Base-by-base conservation (phyloP, 345 rosid species). In the Citrus glauca region DNA sequence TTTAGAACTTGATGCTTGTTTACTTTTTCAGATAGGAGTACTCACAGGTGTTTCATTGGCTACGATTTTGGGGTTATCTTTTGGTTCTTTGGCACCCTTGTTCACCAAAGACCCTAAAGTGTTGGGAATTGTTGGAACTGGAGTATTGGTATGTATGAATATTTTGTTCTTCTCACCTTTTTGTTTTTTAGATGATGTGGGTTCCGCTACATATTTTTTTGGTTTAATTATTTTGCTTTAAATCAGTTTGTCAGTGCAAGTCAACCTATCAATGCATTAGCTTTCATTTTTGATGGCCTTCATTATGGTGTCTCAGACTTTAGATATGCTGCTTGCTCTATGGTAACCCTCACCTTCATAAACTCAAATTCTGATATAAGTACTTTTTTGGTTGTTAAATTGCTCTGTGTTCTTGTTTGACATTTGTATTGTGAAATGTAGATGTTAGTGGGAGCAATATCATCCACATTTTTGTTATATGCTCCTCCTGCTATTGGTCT, bases 231-330 rank as follows among this genome's bases (percentile, higher is more conserved):
- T n/a, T 66, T 73, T 68, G 56, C 72, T 19, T 19, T 38, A 20
- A 65, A 66, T 67, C 90, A 94, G 98, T 94, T 93, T 42, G 97
- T 92, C 19, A 88, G 96, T 48, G 97, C 91, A 32, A 93, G 94
- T 75, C 99, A 93, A 84, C 99, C 99, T 32, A 65, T 96, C 38
- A 95, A 91, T 80, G 96, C 98, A 33, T 82, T 93, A 35, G 99
- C 99, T 35, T 96, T 88, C 82, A 90, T 93, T 66, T 93, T 92
- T 80, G 99, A 93, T 75, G 99, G 99, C 66, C 95, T 96, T 35
- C 98, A 92, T 79, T 96, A 87, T 77, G 99, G 99, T 33, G 90
- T 92, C 82, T 96, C 97, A 0, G 99, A 96, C 87, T 96, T 96
- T 81, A 85, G 88, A 22, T 96, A 92, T 71, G 96, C 99, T 75